Evolutionary conservation across 805 yeast species (phyloP), one percentile per base, ranked within the genome.

Genomic region (Cyberlindnera americana): DNA sequence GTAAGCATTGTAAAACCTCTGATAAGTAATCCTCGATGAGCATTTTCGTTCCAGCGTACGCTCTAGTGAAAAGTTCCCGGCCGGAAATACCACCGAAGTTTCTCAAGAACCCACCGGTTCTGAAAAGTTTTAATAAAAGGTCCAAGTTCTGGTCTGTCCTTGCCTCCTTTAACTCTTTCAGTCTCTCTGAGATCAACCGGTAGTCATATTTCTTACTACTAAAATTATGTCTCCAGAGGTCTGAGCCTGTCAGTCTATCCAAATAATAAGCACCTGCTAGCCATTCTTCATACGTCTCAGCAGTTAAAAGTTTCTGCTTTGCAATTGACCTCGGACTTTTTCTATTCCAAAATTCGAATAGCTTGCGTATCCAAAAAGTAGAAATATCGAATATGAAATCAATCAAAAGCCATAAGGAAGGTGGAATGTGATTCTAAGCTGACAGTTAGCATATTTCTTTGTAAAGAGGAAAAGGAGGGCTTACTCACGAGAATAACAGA

Each of bases 41-140:
- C 37, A 77, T 64, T 64, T 93, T 93, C 2, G 98, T 93, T 2
- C 99, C 99, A 44, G 84, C 69, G 51, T 86, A 83, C 0, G 95
- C 77, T 41, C 88, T 79, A 39, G 83, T 83, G 66, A 85, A 91
- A 32, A 93, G 65, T 38, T 81, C 74, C 47, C 82, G 79, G 49
- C 83, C 85, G 1, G 95, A 75, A 5, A 93, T 87, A 1, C 95
- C 95, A 6, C 95, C 98, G 65, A 91, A 85, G 57, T 93, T 93
- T 29, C 99, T 66, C 25, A 93, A 66, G 54, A 89, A 73, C 0
- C 96, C 95, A 0, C 95, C 69, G 0, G 70, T 83, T 29, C 96
- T 65, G 33, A 91, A 71, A 27, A 83, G 65, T 16, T 83, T 78
- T 64, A 83, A 72, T 15, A 89, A 65, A 24, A 69, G 63, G 16